Conservation (phyloP, 164 flowering plant genomes). For the Nelumbo lutea region DNA sequence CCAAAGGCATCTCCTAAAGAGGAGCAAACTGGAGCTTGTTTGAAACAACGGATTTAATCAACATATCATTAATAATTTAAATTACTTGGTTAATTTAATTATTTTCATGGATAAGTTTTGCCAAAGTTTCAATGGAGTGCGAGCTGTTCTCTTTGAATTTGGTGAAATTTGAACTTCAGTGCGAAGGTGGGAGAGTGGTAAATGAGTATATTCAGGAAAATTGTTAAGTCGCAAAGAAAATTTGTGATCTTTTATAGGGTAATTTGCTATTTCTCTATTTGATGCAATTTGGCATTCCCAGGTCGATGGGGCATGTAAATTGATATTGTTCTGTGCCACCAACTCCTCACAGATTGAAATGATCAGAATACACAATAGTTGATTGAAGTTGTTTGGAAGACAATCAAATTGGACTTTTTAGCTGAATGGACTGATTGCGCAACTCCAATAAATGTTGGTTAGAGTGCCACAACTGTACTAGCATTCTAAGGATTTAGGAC, state of each 20-base stretch:
- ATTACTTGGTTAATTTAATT: not conserved
- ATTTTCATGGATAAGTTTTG: no score
- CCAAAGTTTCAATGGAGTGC: no score
- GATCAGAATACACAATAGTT: not conserved
- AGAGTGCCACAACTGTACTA: not conserved
- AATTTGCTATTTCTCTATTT: no score
- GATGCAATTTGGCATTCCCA: no score
- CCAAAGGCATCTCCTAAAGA: not conserved
- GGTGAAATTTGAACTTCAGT: no score
- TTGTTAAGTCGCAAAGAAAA: no score
- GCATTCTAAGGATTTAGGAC: not conserved
- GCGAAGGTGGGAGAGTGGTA: not conserved
- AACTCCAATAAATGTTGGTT: not conserved
- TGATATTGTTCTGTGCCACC: no score
- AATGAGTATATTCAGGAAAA: not conserved
- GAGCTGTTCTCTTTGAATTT: no score
- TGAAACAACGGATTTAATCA: not conserved
- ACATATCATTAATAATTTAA: not conserved
- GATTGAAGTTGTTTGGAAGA: not conserved
- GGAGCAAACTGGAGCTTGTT: not conserved
- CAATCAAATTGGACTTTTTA: slow-evolving; percentile 1
- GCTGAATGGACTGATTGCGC: not conserved
- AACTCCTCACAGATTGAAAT: no score
- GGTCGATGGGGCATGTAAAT: no score
- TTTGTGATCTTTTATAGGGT: no score